Evolutionary conservation across 345 rosid genomes (phyloP).

Genomic region (Erucastrum elatum): DNA sequence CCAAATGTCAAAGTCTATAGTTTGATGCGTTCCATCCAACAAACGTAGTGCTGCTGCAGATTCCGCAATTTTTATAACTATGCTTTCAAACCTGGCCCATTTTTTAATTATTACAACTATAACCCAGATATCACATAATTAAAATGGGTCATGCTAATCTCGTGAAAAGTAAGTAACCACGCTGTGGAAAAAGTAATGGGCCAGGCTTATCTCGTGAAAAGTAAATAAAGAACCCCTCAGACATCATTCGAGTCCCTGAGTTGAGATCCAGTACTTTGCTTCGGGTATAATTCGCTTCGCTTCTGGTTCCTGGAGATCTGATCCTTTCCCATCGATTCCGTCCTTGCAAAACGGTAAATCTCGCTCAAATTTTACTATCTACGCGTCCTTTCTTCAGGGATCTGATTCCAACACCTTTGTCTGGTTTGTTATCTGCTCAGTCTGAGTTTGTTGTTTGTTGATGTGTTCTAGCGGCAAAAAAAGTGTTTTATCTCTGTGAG

Average conservation of each 20-base stretch:
- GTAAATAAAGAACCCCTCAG: not conserved
- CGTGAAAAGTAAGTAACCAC: not conserved
- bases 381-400: not conserved
- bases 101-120: no score
- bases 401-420: slow-evolving; percentile 15
- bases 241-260: slow-evolving; percentile 10
- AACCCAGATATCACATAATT: not conserved
- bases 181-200: slow-evolving; percentile 2
- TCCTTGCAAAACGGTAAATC: slow-evolving; percentile 26
- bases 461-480: no score
- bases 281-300: slow-evolving; percentile 4
- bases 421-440: slow-evolving; percentile 10
- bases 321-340: not conserved
- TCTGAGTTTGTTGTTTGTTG: not conserved
- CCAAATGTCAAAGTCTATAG: no score
- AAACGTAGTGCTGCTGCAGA: not conserved
- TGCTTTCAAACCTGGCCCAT: not conserved
- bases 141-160: not conserved
- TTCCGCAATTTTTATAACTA: not conserved
- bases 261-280: slow-evolving; percentile 16
- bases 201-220: slow-evolving; percentile 4
- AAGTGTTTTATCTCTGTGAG: not conserved
- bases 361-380: not conserved
- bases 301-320: slow-evolving; percentile 24
- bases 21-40: not conserved